Base-by-base conservation (phyloP, 2,329 filamentous ascomycete species). In the Aspergillus sp. region DNA sequence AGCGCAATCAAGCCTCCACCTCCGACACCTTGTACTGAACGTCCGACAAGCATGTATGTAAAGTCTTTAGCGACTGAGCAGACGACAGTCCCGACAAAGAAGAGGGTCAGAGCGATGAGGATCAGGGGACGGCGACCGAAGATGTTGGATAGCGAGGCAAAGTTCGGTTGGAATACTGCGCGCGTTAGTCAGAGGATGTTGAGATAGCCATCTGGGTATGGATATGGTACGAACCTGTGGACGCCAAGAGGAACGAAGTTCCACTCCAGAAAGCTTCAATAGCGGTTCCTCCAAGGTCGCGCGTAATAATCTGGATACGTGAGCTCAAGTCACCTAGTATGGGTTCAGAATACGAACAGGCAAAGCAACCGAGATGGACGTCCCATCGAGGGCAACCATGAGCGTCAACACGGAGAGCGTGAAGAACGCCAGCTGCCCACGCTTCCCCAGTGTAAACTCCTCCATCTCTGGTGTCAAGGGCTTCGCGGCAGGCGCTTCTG, bases 241-340 rank as follows among this genome's bases (percentile, higher is more conserved):
- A 73, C 23, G 60, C 64, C 5, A 85, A 71, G 0, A 85, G 74
- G 63, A 83, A 85, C 0, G 80, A 79, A 0, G 82, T 81, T 0
- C 81, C 82, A 41, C 80, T 77, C 83, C 83, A 85, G 66, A 84
- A 84, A 0, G 81, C 77, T 53, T 82, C 71, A 9, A 74, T 78
- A 0, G 75, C 72, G 0, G 69, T 73, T 43, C 74, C 73, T n/a
- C 76, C 61, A 3, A 79, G 62, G 2, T 71, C 68, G 57, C 69
- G 45, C 3, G 75, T 68, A 31, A 79, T 76, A 15, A 69, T 75
- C 74, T 77, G 31, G 13, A 28, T 7, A 28, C 4, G 4, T 23
- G 22, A 22, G 22, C 17, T 30, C 17, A 7, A 7, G 17, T 30
- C 19, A 28, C 25, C 17, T 23, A 6, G 19, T 15, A 23, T 5